These are phyloP conservation scores for Thalassiosira exigua DNA, from an alignment of 352 stramenopile genomes.

Conservation along the genomic window DNA sequence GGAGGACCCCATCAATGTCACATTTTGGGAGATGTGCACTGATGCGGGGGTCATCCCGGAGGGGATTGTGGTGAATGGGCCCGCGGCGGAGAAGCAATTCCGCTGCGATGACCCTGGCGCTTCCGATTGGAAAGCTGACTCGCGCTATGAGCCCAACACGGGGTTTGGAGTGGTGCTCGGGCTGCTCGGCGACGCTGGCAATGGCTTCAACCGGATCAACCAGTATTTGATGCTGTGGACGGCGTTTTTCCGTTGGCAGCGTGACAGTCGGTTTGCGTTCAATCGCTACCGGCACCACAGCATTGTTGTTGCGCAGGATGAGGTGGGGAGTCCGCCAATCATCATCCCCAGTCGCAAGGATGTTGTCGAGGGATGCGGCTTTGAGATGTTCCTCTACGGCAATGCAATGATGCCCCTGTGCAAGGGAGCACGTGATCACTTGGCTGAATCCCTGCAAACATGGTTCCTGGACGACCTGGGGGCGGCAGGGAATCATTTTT, in stretches of 20 bases:
- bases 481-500: too few species aligned
- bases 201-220: conserved; percentile 32
- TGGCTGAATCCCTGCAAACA: too few species aligned
- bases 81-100: background rate
- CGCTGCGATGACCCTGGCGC: background rate
- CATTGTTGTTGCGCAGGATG: background rate
- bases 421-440: too few species aligned
- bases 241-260: conserved; percentile 11
- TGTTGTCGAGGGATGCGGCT: background rate
- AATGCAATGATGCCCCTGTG: background rate
- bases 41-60: background rate
- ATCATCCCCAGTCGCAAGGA: conserved; percentile 12
- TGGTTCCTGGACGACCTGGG: too few species aligned
- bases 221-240: conserved; percentile 32
- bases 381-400: background rate
- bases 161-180: conserved; percentile 7
- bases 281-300: conserved; percentile 34
- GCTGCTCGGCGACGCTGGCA: conserved; percentile 31
- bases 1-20: background rate
- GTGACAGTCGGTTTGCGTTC: conserved; percentile 26
- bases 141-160: background rate
- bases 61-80: background rate
- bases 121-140: background rate
- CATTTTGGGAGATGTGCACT: background rate
- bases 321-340: background rate